A percentile compares a stretch with the other conserved stretches of the same genome.
phyloP scores from a whole-genome alignment of 2,329 filamentous ascomycete species.

The Aspergillus hiratsukae region DNA sequence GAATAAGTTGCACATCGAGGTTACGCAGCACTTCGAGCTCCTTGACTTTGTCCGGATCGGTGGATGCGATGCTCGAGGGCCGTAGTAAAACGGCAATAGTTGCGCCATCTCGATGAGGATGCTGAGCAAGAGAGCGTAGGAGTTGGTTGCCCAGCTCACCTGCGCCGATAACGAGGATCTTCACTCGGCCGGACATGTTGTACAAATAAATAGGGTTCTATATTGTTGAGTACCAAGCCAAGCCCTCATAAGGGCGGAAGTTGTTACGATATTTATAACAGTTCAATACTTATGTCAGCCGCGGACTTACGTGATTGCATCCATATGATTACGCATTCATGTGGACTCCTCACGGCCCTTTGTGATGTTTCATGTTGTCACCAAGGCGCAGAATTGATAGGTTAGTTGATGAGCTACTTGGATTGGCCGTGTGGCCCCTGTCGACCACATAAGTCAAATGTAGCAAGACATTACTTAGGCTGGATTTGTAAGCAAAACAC shows the following conservation, averaged over 20 bases:
- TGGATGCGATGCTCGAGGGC: conserved; percentile 40
- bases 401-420: no score
- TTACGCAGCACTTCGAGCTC: conserved; percentile 1
- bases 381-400: background rate
- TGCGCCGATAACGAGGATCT: conserved; percentile 60
- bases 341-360: no score
- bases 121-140: conserved; percentile 47
- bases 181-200: background rate
- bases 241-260: background rate
- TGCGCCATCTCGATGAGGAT: conserved; percentile 37
- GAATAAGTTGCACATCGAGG: conserved; percentile 36
- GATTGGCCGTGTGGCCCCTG: no score
- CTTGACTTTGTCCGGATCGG: background rate
- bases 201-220: no score
- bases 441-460: no score
- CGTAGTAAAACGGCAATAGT: conserved; percentile 54
- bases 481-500: background rate
- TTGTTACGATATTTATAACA: background rate
- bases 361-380: no score
- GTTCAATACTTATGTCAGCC: background rate
- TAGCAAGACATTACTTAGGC: no score
- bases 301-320: background rate
- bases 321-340: background rate
- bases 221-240: background rate
- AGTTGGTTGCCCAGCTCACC: conserved; percentile 61